Evolutionary conservation across 2,329 filamentous ascomycete species (phyloP), one percentile per base, ranked within the genome.

Genomic region (Botrytis fabae): DNA sequence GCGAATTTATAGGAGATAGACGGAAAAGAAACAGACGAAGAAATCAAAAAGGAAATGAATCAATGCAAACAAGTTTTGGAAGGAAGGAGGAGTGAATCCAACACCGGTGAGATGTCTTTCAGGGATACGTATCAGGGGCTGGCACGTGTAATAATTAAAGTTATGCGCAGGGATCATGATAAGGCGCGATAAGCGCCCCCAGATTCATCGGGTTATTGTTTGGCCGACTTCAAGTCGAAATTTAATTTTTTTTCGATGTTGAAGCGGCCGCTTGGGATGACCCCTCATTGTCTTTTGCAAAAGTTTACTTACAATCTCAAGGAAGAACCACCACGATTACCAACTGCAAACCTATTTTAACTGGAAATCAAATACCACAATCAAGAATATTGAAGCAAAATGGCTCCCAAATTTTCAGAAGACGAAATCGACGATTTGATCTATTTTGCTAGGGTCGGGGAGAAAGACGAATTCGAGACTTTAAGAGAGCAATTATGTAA

Each of bases 341-440:
- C 2, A 40, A 42, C 6, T 6, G 5, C 10, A 40, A 28, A 16
- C 6, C 2, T 25, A 3, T 8, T 16, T 25, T 8, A 4, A 42
- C 18, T 7, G 12, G 6, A 5, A 8, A 32, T 25, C 9, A 0
- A 9, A 57, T 25, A 7, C 1, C 22, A 28, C 25, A 12, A 10
- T 5, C 35, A 42, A 18, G 1, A n/a, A 14, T 0, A n/a, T 0
- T 44, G 9, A 20, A 16, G 4, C 25, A 65, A 76, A 71, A 77
- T 80, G 79, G 70, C 81, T 72, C 73, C 75, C 35, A 78, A 85
- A 74, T 84, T 95, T 66, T 88, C 88, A 68, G 90, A 92, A 81
- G 95, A 97, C 70, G 89, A 94, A 82, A 91, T 97, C 79, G 95
- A 98, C 81, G 95, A 98, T 83, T 88, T 98, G 76, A 89, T 98